Evolutionary conservation across 257 asterid genomes (phyloP), one percentile per base, ranked within the genome.

Genomic region (Solanum arcanum): DNA sequence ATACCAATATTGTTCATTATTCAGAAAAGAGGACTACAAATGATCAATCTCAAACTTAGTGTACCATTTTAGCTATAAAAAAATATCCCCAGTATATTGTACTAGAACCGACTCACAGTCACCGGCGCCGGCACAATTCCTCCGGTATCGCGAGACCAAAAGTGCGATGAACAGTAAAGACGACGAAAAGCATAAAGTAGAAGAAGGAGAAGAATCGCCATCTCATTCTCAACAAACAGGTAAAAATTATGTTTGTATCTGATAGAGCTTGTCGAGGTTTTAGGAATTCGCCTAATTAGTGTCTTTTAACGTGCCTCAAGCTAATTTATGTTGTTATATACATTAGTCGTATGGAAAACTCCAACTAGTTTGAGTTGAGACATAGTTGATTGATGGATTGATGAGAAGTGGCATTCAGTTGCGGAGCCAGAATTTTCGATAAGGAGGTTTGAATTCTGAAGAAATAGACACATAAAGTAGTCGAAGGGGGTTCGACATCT

Each of bases 201-300:
- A 84, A 41, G 86, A 73, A 56, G 77, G 75, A 47, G 87, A 70
- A 31, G 70, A 27, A 12, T 88, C 88, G 5, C 91, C 87, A 2
- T 42, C 90, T 49, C 73, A 75, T 46, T 85, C 92, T 3, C 88
- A 83, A 72, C 89, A 90, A 87, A 86, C 78, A 70, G 88, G 91
- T 88, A 82, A 72, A 1, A 42, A 52, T 39, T 18, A 9, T 12
- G 16, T 64, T 64, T 64, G 72, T 64, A n/a, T n/a, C 33, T 64
- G 16, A 15, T 11, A 66, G 73, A 66, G 35, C 72, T 64, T n/a
- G 73, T 66, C 1, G 73, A 25, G 1, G 20, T 64, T 25, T 62
- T 12, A 3, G 31, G 14, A 0, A 10, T 42, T 42, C 46, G 46
- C 46, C 46, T 42, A 42, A 42, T 42, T 42, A 42, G 16, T 64